Evolutionary conservation across 2,329 filamentous ascomycete genomes (phyloP).

Genomic region (Fusarium sp.): DNA sequence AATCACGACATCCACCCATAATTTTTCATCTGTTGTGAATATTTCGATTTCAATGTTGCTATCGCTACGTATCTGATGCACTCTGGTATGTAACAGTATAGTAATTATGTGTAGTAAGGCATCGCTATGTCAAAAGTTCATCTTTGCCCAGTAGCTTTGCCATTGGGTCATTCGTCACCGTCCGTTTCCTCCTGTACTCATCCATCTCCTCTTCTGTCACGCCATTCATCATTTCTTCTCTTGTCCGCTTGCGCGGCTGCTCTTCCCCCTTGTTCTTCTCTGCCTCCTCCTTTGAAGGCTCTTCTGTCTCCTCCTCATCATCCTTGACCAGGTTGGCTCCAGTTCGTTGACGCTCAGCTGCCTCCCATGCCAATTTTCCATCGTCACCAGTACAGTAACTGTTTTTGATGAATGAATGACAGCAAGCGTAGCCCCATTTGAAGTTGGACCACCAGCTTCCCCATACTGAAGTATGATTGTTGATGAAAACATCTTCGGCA

Average conservation of each 20-base stretch:
- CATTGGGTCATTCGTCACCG: constrained; percentile 86
- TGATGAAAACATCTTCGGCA: constrained; percentile 83
- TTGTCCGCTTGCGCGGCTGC: constrained; percentile 74
- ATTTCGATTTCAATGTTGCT: background rate
- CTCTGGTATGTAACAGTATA: background rate
- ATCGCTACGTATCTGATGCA: background rate
- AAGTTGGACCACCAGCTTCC: constrained; percentile 98
- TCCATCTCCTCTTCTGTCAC: constrained; percentile 89
- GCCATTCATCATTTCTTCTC: constrained; percentile 82
- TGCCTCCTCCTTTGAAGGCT: constrained; percentile 44
- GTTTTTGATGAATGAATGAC: constrained; percentile 93
- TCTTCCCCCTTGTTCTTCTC: constrained; percentile 49
- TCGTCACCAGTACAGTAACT: constrained; percentile 97
- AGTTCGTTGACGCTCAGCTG: constrained; percentile 72
- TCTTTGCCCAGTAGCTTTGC: constrained; percentile 81
- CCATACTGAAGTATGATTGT: constrained; percentile 95
- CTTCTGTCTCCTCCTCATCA: constrained; percentile 43
- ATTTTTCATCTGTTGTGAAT: constrained; percentile 23
- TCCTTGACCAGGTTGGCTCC: constrained; percentile 57
- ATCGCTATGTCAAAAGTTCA: constrained; percentile 55
- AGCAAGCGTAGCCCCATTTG: constrained; percentile 96
- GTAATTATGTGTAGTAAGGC: background rate
- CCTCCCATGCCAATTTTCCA: constrained; percentile 83
- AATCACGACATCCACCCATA: constrained; percentile 27
- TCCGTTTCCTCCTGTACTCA: constrained; percentile 81